Evolutionary conservation across 169 alveolate genomes (phyloP).

Genomic region (Cryptosporidium xiaoi): DNA sequence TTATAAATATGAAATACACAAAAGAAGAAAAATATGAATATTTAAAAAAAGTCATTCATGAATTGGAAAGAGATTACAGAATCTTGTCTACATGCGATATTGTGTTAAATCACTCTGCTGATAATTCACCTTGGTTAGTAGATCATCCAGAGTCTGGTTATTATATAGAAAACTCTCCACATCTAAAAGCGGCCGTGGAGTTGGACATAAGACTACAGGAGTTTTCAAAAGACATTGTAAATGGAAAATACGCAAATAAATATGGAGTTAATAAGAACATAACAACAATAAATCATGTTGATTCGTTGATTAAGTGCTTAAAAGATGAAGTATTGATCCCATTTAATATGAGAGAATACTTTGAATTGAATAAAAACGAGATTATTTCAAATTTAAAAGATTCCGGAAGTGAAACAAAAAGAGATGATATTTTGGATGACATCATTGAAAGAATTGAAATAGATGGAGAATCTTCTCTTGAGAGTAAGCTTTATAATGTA

Average conservation of each 20-base stretch:
- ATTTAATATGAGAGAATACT: constrained; percentile 76
- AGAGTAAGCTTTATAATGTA: constrained; percentile 16
- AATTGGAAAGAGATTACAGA: constrained; percentile 82
- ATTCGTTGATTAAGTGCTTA: constrained; percentile 82
- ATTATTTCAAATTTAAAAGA: not conserved
- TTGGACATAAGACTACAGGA: constrained; percentile 85
- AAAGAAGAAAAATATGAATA: constrained; percentile 21
- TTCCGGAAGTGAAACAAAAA: not conserved
- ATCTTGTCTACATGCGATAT: constrained; percentile 89
- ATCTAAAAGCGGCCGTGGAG: constrained; percentile 85
- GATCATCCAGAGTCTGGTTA: constrained; percentile 90
- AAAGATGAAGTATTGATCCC: constrained; percentile 77
- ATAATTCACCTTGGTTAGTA: constrained; percentile 86
- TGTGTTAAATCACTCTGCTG: constrained; percentile 92
- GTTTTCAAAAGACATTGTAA: constrained; percentile 81
- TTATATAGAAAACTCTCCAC: constrained; percentile 86
- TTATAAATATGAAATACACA: constrained; percentile 38
- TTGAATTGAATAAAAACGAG: constrained; percentile 39
- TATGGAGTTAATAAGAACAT: constrained; percentile 83
- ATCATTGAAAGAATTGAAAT: constrained; percentile 18
- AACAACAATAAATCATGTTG: constrained; percentile 78
- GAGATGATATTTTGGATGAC: not conserved
- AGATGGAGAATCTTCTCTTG: constrained; percentile 2
- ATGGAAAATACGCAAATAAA: constrained; percentile 78
- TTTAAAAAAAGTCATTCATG: constrained; percentile 77